Base-by-base conservation (phyloP, 352 stramenopile species). In the Phytopythium litorale region DNA sequence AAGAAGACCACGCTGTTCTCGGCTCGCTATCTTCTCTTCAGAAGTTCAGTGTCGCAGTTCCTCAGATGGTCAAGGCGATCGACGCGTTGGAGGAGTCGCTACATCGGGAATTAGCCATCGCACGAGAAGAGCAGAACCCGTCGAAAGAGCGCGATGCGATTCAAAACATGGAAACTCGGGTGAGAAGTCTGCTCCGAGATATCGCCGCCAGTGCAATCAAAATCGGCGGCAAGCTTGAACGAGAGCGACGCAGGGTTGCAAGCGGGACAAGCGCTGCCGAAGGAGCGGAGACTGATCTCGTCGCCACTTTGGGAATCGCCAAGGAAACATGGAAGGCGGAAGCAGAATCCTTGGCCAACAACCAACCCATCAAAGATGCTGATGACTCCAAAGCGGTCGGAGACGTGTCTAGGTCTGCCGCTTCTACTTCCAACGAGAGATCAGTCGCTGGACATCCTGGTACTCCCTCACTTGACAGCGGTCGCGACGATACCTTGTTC, bases 121-220 rank as follows among this genome's bases (percentile, higher is more conserved):
- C 84, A 19, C 64, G 68, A 19, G 74, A 90, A 37, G 78, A 89
- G 60, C 72, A 88, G 54, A 89, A 88, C 25, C 78, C 78, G 1
- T 73, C 78, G 0, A 88, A 88, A 49, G 76, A 85, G 42, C 71
- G 68, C 12, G 59, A 57, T 8, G 51, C 80, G 2, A 67, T 72
- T 32, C 53, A 68, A 18, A 65, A 84, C 50, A 85, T 84, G 65
- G 68, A 72, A 46, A 74, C 38, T 25, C 68, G 71, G 0, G 46
- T 79, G 16, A 62, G 48, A 12, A 74, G 73, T 33, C 18, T 80
- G 25, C 32, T 79, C 3, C 76, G 76, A 23, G 71, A 78, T 58
- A 66, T 78, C 32, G 71, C 71, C 3, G 59, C 62, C 21, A 60
- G 71, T 16, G 67, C 71, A 0, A 75, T 62, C 23, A 77, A 71